Base-by-base conservation (phyloP, 2,329 filamentous ascomycete species). In the Hymenoscyphus infarciens region DNA sequence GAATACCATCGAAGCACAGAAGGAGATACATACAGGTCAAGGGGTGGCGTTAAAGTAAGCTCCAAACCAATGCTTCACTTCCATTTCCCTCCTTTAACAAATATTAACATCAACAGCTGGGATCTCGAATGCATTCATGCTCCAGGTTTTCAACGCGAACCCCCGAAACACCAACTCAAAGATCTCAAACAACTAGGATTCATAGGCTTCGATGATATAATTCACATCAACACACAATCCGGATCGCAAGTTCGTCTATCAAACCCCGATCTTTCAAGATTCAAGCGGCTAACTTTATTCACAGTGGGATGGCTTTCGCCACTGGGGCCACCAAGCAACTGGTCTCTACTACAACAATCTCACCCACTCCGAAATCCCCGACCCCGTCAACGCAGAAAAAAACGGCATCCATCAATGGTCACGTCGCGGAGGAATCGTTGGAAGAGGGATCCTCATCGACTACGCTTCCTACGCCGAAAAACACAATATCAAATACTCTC, bases 401-500 rank as follows among this genome's bases (percentile, higher is more conserved):
- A 72, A 70, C 16, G 70, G 69, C 11, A 63, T 66, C 56, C 60
- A 68, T 31, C 29, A 62, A 61, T 52, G 25, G 64, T 25, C 29
- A 31, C 58, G 58, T 4, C 53, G 64, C 0, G 65, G 66, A 57
- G 83, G 82, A 15, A 84, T 85, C 54, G 81, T 84, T 0, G 83
- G 82, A n/a, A 75, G 83, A 0, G 83, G 80, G 1, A 75, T 85
- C 1, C 71, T 86, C 16, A 70, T 85, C 38, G 83, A 85, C 67
- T 80, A 81, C 63, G 77, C 79, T 66, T 71, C 78, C 8, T 66
- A 75, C 11, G 71, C 76, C 13, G 74, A 78, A 33, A 68, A 70
- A 71, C 61, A 67, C 45, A 57, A 59, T 3, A 68, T 79, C 70
- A 65, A 68, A n/a, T 74, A 77, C 68, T 58, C 75, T 33, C 68